Percentiles rank a stretch among this genome's conserved stretches.
phyloP scores from a whole-genome alignment of 2,329 filamentous ascomycete genomes.

The Botryotinia narcissicola region DNA sequence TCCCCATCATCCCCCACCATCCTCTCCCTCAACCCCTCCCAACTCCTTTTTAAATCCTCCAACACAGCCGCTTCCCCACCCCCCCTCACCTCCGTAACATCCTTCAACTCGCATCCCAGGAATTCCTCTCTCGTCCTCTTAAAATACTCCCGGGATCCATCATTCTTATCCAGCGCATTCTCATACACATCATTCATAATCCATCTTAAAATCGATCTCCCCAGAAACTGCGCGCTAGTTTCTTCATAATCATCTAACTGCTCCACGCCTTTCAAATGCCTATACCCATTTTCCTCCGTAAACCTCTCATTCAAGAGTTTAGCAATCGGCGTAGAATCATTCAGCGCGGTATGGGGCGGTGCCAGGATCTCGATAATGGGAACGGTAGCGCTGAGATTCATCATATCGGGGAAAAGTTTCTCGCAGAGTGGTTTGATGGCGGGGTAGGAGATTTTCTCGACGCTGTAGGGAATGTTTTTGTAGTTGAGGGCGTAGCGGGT shows the following conservation, averaged over 20 bases:
- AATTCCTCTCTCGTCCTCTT: constrained; percentile 24
- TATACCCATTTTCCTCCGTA: constrained; percentile 24
- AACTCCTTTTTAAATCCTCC: constrained; percentile 21
- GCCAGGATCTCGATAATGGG: constrained; percentile 29
- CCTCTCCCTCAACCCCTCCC: constrained; percentile 25
- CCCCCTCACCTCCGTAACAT: constrained; percentile 21
- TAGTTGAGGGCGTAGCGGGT: constrained; percentile 28
- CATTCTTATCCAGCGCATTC: constrained; percentile 24
- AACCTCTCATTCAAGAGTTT: constrained; percentile 29
- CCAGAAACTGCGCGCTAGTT: background rate
- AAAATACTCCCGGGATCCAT: constrained; percentile 28
- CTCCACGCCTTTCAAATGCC: constrained; percentile 24
- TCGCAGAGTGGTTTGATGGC: constrained; percentile 26
- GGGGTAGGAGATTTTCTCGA: constrained; percentile 26
- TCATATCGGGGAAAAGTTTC: constrained; percentile 24
- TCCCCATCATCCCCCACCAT: constrained; percentile 26
- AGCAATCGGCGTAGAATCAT: constrained; percentile 28
- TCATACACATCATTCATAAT: constrained; percentile 26
- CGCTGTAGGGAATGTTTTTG: constrained; percentile 27
- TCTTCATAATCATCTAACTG: constrained; percentile 21
- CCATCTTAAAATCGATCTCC: constrained; percentile 19
- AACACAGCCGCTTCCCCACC: constrained; percentile 23
- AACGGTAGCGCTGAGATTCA: constrained; percentile 23
- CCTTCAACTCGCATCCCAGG: constrained; percentile 14
- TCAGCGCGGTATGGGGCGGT: constrained; percentile 22